Conservation (phyloP, 116 monocot species). For the Dioscorea cayenensis region DNA sequence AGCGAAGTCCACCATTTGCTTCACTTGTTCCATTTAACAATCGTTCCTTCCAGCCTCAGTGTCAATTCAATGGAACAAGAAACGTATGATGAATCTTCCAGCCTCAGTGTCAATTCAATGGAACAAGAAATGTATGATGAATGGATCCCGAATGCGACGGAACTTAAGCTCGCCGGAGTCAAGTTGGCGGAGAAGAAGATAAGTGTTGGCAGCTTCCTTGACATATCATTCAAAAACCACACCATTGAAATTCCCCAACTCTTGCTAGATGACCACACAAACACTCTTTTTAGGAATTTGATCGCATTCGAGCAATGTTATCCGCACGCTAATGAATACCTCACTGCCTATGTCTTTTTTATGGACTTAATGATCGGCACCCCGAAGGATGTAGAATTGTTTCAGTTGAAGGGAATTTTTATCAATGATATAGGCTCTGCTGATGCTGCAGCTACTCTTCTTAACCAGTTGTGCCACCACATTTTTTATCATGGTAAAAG, state of each 20-base stretch:
- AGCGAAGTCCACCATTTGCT: not conserved
- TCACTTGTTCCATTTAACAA: conserved; percentile 3
- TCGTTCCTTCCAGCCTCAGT: not conserved
- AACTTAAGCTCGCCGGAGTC: conserved; percentile 3
- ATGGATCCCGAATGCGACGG: conserved; percentile 6
- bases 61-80: not conserved
- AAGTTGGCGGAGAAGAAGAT: not conserved
- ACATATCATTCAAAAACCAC: not conserved
- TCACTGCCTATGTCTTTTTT: not conserved
- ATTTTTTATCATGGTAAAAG: not conserved
- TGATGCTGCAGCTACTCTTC: not conserved
- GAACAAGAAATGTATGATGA: not conserved
- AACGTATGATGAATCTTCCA: not conserved
- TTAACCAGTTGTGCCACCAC: not conserved
- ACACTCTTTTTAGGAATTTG: not conserved
- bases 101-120: not conserved
- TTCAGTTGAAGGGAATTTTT: not conserved
- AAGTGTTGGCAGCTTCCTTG: not conserved
- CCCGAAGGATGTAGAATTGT: not conserved
- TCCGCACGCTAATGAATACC: not conserved
- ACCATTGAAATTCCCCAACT: conserved; percentile 1
- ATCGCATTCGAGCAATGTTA: not conserved
- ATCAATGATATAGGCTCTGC: not conserved
- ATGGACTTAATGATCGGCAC: not conserved
- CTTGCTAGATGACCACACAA: not conserved